phyloP scores from a whole-genome alignment of 2,329 filamentous ascomycete species.

The Sporothrix humicola region DNA sequence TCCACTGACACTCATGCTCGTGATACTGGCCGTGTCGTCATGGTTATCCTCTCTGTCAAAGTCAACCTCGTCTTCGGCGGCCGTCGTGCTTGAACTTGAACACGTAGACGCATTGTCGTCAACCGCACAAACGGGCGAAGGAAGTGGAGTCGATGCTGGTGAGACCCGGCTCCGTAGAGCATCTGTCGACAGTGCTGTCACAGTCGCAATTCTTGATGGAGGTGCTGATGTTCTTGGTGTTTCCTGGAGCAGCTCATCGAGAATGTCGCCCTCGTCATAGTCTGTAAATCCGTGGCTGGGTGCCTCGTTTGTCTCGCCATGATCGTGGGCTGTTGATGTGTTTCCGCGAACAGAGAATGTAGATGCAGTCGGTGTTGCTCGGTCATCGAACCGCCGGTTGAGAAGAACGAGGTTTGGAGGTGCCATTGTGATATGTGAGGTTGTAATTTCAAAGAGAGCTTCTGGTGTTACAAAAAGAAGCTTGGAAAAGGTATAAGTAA shows the following conservation, averaged over 20 bases:
- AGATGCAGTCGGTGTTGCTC: constrained; percentile 12
- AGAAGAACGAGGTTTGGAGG: constrained; percentile 6
- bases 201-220: background rate
- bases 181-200: background rate
- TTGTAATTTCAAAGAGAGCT: background rate
- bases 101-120: constrained; percentile 24
- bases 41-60: background rate
- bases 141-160: background rate
- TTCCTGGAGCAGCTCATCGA: constrained; percentile 31
- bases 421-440: background rate
- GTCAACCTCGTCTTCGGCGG: constrained; percentile 12
- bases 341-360: background rate
- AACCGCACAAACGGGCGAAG: background rate
- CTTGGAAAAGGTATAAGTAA: no score
- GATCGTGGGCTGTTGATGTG: background rate
- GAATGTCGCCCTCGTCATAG: constrained; percentile 34
- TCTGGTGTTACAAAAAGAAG: no score
- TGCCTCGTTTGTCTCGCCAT: background rate
- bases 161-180: background rate
- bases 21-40: constrained; percentile 12
- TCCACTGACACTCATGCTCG: constrained; percentile 20
- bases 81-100: constrained; percentile 27
- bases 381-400: background rate
- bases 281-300: background rate
- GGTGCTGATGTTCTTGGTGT: background rate